Evolutionary conservation across 257 asterid species (phyloP).

Genomic region (Cynanchum wilfordii): DNA sequence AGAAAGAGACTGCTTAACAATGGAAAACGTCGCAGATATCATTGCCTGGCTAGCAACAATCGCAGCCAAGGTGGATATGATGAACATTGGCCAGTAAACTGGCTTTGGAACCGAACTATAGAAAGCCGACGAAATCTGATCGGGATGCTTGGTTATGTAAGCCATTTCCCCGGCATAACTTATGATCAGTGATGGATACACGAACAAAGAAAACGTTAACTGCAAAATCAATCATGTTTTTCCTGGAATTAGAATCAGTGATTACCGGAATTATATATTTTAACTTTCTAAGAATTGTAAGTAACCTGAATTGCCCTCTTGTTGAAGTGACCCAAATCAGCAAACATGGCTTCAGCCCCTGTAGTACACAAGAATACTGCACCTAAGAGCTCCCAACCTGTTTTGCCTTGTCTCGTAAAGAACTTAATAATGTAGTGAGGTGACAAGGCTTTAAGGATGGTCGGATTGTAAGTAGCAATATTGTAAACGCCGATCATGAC

Average conservation of each 20-base stretch:
- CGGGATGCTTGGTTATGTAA: constrained; percentile 20
- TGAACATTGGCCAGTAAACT: constrained; percentile 72
- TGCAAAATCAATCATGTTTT: background rate
- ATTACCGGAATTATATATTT: background rate
- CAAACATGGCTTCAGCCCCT: constrained; percentile 34
- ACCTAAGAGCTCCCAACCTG: constrained; percentile 28
- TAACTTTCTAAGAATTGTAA: background rate
- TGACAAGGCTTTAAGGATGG: constrained; percentile 22
- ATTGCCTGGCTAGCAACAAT: constrained; percentile 72
- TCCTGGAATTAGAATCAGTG: background rate
- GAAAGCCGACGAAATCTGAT: constrained; percentile 7
- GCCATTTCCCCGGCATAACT: constrained; percentile 18
- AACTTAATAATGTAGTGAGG: constrained; percentile 25
- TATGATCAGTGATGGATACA: constrained; percentile 20
- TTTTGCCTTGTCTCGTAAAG: constrained; percentile 10
- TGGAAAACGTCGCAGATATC: constrained; percentile 69
- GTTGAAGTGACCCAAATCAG: constrained; percentile 32
- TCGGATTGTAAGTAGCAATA: constrained; percentile 17
- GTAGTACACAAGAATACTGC: constrained; percentile 27
- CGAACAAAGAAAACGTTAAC: constrained; percentile 22
- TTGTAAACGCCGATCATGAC: constrained; percentile 24
- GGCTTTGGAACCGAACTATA: constrained; percentile 31
- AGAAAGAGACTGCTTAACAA: constrained; percentile 67
- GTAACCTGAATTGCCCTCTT: constrained; percentile 25
- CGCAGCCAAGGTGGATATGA: constrained; percentile 62